These are phyloP conservation scores for Calonectria pteridis DNA, from an alignment of 2,329 filamentous ascomycete species.

Conservation along the genomic window DNA sequence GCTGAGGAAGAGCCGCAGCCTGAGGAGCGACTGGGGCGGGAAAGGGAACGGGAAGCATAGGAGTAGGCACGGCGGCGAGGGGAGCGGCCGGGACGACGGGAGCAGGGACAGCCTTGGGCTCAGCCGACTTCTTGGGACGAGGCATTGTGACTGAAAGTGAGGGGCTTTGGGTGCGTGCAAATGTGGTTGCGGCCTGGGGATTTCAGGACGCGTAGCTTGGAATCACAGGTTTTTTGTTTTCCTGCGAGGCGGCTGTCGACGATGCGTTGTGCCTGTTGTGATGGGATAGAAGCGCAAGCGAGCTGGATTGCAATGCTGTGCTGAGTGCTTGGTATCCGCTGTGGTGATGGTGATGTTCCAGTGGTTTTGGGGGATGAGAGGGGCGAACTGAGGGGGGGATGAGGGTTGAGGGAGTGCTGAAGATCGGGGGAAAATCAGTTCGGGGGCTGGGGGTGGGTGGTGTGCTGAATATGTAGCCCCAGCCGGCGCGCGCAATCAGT, in stretches of 20 bases:
- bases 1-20: conserved; percentile 43
- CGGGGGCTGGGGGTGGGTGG: conserved; percentile 50
- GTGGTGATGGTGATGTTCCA: conserved; percentile 42
- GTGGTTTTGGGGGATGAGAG: conserved; percentile 44
- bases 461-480: conserved; percentile 53
- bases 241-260: background rate
- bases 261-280: conserved; percentile 2
- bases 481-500: conserved; percentile 50
- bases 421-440: conserved; percentile 45
- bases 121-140: conserved; percentile 60
- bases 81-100: conserved; percentile 30
- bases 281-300: conserved; percentile 11
- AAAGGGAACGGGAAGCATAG: conserved; percentile 55
- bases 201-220: conserved; percentile 14
- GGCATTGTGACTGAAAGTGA: conserved; percentile 52
- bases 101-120: conserved; percentile 50
- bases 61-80: conserved; percentile 50
- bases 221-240: conserved; percentile 9
- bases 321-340: conserved; percentile 34
- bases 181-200: conserved; percentile 6
- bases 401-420: conserved; percentile 46
- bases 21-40: conserved; percentile 36
- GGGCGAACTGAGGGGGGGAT: conserved; percentile 41
- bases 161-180: conserved; percentile 17
- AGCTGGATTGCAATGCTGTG: conserved; percentile 35